These are phyloP conservation scores for Rosa multiflora DNA, from an alignment of 306 rosid species.

Conservation along the genomic window DNA sequence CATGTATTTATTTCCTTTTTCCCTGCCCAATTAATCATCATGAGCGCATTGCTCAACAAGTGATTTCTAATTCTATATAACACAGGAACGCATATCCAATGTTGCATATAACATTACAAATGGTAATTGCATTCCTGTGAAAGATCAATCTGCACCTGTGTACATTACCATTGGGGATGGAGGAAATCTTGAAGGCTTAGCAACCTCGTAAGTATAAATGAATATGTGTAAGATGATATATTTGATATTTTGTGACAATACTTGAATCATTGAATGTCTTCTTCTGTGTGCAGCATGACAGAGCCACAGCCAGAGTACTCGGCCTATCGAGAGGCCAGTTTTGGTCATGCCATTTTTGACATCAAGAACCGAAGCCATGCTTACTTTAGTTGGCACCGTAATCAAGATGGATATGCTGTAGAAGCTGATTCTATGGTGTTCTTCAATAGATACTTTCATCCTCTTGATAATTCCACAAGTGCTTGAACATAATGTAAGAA, in stretches of 20 bases:
- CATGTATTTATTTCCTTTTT: background rate
- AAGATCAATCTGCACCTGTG: conserved; percentile 66
- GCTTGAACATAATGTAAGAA: background rate
- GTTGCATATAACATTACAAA: conserved; percentile 51
- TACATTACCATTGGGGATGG: conserved; percentile 83
- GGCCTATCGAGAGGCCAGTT: conserved; percentile 67
- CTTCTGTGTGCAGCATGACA: conserved; percentile 48
- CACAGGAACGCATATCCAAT: conserved; percentile 64
- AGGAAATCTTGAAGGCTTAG: conserved; percentile 77
- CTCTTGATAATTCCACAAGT: conserved; percentile 50
- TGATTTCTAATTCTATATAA: background rate
- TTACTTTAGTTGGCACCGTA: conserved; percentile 59
- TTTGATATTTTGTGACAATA: background rate
- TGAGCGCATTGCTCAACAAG: background rate
- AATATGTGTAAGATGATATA: background rate
- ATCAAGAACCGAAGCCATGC: conserved; percentile 76
- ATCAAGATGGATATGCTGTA: conserved; percentile 57
- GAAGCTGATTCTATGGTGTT: conserved; percentile 66
- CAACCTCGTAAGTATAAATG: conserved; percentile 45
- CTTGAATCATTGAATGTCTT: conserved; percentile 8
- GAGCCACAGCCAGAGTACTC: conserved; percentile 74
- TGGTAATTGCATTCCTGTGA: conserved; percentile 55
- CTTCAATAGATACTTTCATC: conserved; percentile 56
- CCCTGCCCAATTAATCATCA: background rate
- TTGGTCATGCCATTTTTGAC: conserved; percentile 68